Evolutionary conservation across 768 basidiomycete species (phyloP).

Genomic region (Pholiota microspora): DNA sequence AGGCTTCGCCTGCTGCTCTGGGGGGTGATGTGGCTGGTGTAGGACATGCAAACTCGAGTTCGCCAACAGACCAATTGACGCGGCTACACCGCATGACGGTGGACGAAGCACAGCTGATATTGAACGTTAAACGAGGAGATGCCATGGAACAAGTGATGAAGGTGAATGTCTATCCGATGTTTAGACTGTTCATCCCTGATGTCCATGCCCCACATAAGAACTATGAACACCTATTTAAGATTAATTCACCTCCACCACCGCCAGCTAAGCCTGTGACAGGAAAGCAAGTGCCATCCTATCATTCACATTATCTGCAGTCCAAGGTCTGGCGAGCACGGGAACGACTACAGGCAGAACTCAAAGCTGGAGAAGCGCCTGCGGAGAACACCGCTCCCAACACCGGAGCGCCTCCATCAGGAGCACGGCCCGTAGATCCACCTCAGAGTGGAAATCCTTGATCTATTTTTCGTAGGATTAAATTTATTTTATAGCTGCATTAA

Average conservation of each 20-base stretch:
- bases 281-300: constrained; percentile 40
- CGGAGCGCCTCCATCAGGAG: constrained; percentile 16
- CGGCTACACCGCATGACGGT: constrained; percentile 89
- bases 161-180: constrained; percentile 36
- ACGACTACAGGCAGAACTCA: constrained; percentile 87
- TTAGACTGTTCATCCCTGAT: neutral
- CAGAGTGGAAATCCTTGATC: constrained; percentile 9
- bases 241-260: constrained; percentile 72
- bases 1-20: constrained; percentile 71
- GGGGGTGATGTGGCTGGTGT: constrained; percentile 72
- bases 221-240: constrained; percentile 91
- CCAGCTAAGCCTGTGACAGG: constrained; percentile 46
- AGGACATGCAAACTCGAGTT: constrained; percentile 71
- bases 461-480: constrained; percentile 10
- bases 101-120: constrained; percentile 91
- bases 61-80: constrained; percentile 77
- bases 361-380: constrained; percentile 25
- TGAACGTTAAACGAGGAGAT: constrained; percentile 82
- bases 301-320: constrained; percentile 94
- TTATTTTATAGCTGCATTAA: constrained; percentile 14
- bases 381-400: constrained; percentile 11
- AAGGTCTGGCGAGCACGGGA: constrained; percentile 96
- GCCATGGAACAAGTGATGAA: constrained; percentile 66
- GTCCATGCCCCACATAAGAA: constrained; percentile 45
- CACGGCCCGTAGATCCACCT: constrained; percentile 15